Evolutionary conservation across 1,139 yeast genomes (phyloP).

Genomic region (Geotrichum bryndzae): DNA sequence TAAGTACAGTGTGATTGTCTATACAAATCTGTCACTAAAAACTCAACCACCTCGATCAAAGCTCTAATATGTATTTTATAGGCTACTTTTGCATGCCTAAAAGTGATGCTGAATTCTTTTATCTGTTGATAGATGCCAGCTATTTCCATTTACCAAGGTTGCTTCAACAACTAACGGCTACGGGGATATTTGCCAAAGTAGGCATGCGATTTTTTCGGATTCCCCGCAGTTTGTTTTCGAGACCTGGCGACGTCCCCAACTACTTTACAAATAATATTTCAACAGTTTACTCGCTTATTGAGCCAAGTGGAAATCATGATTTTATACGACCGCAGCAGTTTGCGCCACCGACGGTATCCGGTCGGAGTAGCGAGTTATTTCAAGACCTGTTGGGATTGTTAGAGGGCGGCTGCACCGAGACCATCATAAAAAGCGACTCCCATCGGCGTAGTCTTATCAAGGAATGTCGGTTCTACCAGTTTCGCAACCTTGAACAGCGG

Average conservation of each 20-base stretch:
- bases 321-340: slow-evolving; percentile 66
- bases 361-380: slow-evolving; percentile 55
- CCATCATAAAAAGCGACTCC: slow-evolving; percentile 41
- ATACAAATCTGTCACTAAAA: no score
- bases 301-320: slow-evolving; percentile 8
- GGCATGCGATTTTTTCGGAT: slow-evolving; percentile 59
- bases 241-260: slow-evolving; percentile 70
- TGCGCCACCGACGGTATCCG: slow-evolving; percentile 48
- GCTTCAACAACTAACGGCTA: slow-evolving; percentile 44
- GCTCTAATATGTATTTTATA: neutral
- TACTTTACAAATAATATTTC: slow-evolving; percentile 61
- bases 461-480: slow-evolving; percentile 75
- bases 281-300: slow-evolving; percentile 43
- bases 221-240: slow-evolving; percentile 47
- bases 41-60: neutral
- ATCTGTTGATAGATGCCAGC: slow-evolving; percentile 64
- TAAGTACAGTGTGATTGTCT: neutral
- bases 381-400: slow-evolving; percentile 52
- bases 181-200: slow-evolving; percentile 55
- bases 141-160: slow-evolving; percentile 64
- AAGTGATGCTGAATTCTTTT: slow-evolving; percentile 55
- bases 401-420: slow-evolving; percentile 46
- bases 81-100: slow-evolving; percentile 53
- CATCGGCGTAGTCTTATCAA: slow-evolving; percentile 53
- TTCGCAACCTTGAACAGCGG: slow-evolving; percentile 67